Conservation (phyloP, 1,284 basidiomycete species). For the Grifola frondosa region DNA sequence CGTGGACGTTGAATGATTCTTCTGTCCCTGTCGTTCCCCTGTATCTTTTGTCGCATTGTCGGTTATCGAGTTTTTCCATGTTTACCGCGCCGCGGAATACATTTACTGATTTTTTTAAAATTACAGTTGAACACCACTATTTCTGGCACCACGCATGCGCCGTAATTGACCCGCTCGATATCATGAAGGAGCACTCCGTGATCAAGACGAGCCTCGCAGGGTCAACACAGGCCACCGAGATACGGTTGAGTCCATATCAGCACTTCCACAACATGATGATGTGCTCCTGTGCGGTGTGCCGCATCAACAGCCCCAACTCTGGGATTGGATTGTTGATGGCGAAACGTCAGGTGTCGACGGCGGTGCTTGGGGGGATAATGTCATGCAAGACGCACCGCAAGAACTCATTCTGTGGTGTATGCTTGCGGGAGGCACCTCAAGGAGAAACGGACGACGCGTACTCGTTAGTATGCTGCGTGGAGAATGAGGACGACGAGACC, state of each 20-base stretch:
- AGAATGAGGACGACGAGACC: slow-evolving; percentile 69
- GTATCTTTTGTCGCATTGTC: not conserved
- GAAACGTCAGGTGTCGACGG: slow-evolving; percentile 43
- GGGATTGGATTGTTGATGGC: slow-evolving; percentile 48
- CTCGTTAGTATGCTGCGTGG: slow-evolving; percentile 48
- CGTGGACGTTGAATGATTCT: no score
- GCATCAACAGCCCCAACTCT: slow-evolving; percentile 58
- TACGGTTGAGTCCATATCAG: slow-evolving; percentile 39
- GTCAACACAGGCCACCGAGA: slow-evolving; percentile 25
- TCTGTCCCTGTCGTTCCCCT: not conserved
- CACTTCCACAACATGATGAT: slow-evolving; percentile 44
- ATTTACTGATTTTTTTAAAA: slow-evolving; percentile 3
- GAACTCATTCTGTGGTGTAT: slow-evolving; percentile 60
- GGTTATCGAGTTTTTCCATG: no score
- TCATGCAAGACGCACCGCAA: slow-evolving; percentile 68
- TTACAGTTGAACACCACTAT: slow-evolving; percentile 52
- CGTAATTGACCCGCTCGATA: slow-evolving; percentile 53
- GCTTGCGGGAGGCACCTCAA: slow-evolving; percentile 57
- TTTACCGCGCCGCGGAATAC: slow-evolving; percentile 4
- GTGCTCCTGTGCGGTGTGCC: slow-evolving; percentile 63
- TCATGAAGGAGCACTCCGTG: slow-evolving; percentile 34
- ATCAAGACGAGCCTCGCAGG: slow-evolving; percentile 30
- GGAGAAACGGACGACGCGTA: slow-evolving; percentile 42
- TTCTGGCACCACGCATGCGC: slow-evolving; percentile 60
- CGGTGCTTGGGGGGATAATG: slow-evolving; percentile 44